Conservation (phyloP, 2,329 filamentous ascomycete species). For the Phialemonium atrogriseum region DNA sequence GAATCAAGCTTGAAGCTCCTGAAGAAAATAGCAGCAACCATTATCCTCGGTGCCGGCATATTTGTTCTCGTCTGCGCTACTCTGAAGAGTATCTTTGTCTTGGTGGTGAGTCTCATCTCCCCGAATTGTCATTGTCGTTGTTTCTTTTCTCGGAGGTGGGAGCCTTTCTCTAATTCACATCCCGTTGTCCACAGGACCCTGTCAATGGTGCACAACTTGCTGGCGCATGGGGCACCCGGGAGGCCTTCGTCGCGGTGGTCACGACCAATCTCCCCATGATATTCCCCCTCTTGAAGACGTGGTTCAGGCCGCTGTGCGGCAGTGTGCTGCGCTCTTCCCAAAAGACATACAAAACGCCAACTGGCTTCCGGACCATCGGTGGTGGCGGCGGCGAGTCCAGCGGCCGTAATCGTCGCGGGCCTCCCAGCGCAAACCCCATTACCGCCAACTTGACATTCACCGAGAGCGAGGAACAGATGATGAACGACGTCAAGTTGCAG, state of each 20-base stretch:
- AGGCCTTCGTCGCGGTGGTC: slow-evolving; percentile 27
- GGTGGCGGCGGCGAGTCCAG: slow-evolving; percentile 22
- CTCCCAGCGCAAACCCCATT: slow-evolving; percentile 23
- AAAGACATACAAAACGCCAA: slow-evolving; percentile 27
- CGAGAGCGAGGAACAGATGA: slow-evolving; percentile 34
- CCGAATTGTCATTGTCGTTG: neutral
- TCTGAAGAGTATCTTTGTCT: slow-evolving; percentile 23
- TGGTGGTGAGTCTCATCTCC: slow-evolving; percentile 15
- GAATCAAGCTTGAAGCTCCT: slow-evolving; percentile 18
- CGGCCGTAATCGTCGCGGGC: slow-evolving; percentile 21
- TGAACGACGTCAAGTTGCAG: slow-evolving; percentile 33
- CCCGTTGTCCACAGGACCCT: slow-evolving; percentile 15
- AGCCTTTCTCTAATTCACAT: neutral
- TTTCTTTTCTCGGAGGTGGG: too few species aligned
- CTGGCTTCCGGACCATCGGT: slow-evolving; percentile 30
- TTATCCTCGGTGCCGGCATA: slow-evolving; percentile 25
- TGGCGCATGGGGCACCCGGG: slow-evolving; percentile 24
- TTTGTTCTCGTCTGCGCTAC: slow-evolving; percentile 26
- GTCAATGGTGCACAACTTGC: slow-evolving; percentile 23
- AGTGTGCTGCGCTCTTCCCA: slow-evolving; percentile 26
- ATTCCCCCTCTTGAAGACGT: slow-evolving; percentile 29
- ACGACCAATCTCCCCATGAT: slow-evolving; percentile 29
- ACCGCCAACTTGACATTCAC: slow-evolving; percentile 20
- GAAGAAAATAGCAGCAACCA: slow-evolving; percentile 24
- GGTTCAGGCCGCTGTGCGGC: slow-evolving; percentile 27